phyloP scores from a whole-genome alignment of 768 basidiomycete species.

The Tulasnella sp. region DNA sequence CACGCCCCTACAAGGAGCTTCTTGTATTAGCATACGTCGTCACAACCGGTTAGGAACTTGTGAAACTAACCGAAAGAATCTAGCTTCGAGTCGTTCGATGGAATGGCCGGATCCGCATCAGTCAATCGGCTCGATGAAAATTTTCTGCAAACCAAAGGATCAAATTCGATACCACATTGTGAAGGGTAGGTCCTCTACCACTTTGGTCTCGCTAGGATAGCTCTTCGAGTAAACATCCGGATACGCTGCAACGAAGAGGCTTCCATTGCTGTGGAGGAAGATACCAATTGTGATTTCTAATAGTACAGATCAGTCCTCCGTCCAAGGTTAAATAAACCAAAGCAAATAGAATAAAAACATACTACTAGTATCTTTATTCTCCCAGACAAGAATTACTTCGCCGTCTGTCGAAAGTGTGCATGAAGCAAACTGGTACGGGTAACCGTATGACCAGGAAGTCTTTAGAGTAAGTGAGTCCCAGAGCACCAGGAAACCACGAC shows the following conservation, averaged over 20 bases:
- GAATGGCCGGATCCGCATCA: no score
- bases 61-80: no score
- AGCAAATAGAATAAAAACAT: not conserved
- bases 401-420: not conserved
- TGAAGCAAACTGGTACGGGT: not conserved
- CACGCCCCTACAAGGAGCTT: no score
- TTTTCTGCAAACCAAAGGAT: not conserved
- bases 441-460: not conserved
- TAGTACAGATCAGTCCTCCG: not conserved
- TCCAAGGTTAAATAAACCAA: not conserved
- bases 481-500: no score
- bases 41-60: no score
- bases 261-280: rapidly evolving
- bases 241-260: not conserved
- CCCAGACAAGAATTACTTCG: not conserved
- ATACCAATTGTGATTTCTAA: not conserved
- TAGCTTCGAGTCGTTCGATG: no score
- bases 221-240: not conserved
- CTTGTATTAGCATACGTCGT: no score
- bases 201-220: not conserved
- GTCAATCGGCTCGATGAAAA: not conserved
- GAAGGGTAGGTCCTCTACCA: not conserved
- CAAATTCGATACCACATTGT: not conserved
- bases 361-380: not conserved
- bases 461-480: not conserved